Conservation (phyloP, 306 rosid species). For the Macrotyloma uniflorum region DNA sequence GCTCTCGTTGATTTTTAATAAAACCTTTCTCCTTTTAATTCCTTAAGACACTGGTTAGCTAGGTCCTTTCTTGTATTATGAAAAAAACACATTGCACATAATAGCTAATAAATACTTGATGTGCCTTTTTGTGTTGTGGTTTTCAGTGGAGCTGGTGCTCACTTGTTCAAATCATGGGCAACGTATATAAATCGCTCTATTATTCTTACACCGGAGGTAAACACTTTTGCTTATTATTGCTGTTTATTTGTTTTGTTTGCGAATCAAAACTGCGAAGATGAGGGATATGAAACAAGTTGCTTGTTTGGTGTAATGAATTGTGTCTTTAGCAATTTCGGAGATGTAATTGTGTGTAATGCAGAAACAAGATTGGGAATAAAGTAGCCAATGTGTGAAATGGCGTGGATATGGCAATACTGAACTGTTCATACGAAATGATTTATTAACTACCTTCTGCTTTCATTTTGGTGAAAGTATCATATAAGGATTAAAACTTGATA, state of each 20-base stretch:
- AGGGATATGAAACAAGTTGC: not conserved
- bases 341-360: not conserved
- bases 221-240: not conserved
- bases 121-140: conserved; percentile 23
- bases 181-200: conserved; percentile 85
- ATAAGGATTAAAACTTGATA: not conserved
- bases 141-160: conserved; percentile 97
- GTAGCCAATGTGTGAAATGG: conserved; percentile 1
- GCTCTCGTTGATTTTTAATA: too few relatives aligned
- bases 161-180: conserved; percentile 91
- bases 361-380: not conserved
- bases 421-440: not conserved
- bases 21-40: too few relatives aligned
- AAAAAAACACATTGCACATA: not conserved
- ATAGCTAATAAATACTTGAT: conserved; percentile 21
- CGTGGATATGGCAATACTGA: not conserved
- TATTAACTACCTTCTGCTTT: not conserved
- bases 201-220: conserved; percentile 93
- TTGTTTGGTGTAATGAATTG: not conserved
- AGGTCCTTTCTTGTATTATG: not conserved
- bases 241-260: conserved; percentile 13
- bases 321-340: not conserved
- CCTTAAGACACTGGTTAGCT: too few relatives aligned
- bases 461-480: not conserved
- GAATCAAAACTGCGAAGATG: not conserved